phyloP scores from a whole-genome alignment of 805 yeast genomes.

The Myxozyma nipponensis region DNA sequence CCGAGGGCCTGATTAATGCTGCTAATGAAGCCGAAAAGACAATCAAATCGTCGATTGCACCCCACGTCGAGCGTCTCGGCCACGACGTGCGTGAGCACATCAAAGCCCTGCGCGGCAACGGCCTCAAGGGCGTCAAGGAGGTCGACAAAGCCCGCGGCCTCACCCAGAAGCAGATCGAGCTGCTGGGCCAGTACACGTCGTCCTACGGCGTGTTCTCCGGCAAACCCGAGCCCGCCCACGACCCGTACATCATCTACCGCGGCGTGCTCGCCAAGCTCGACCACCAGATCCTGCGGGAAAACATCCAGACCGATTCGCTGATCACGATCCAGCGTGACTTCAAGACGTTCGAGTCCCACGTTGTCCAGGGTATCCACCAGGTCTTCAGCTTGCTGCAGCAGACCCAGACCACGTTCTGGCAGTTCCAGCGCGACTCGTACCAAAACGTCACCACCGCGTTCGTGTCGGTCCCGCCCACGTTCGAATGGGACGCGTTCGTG shows the following conservation, averaged over 20 bases:
- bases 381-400: constrained; percentile 36
- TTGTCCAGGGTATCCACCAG: constrained; percentile 43
- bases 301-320: constrained; percentile 45
- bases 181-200: constrained; percentile 37
- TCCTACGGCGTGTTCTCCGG: constrained; percentile 35
- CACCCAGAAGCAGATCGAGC: constrained; percentile 42
- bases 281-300: constrained; percentile 46
- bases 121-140: constrained; percentile 40
- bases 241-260: constrained; percentile 48
- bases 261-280: constrained; percentile 39
- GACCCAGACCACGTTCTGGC: constrained; percentile 35
- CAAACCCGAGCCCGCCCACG: constrained; percentile 41
- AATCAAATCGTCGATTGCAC: constrained; percentile 41
- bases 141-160: constrained; percentile 37
- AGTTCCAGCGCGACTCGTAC: constrained; percentile 34
- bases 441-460: constrained; percentile 37
- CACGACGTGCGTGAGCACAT: constrained; percentile 44
- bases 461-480: constrained; percentile 37
- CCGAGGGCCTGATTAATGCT: constrained; percentile 38
- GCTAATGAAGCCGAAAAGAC: constrained; percentile 42
- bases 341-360: constrained; percentile 44
- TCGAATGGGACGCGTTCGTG: constrained; percentile 47
- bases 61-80: constrained; percentile 43
- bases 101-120: constrained; percentile 40
- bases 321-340: constrained; percentile 43